Evolutionary conservation across 2,329 filamentous ascomycete genomes (phyloP), one percentile per base, ranked within the genome.

Genomic region (Talaromyces sp.): DNA sequence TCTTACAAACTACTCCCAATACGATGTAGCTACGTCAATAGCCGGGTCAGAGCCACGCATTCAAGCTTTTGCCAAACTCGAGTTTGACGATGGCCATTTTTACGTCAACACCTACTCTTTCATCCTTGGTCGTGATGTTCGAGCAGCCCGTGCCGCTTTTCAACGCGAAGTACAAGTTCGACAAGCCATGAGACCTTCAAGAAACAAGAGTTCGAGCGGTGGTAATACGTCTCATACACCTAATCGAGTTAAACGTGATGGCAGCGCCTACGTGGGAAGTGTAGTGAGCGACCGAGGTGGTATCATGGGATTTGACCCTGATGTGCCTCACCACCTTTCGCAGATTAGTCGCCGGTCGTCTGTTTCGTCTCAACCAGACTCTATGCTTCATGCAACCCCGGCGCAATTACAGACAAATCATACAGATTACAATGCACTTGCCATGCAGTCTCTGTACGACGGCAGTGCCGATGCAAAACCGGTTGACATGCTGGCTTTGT

Each of bases 41-140:
- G 72, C 74, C 19, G 78, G 77, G 17, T 80, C 78, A 1, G 78
- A 80, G 67, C 78, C 78, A 54, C 74, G 76, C 58, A 84, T 87
- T 67, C 82, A 85, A 68, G 87, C 86, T 38, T 89, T 86, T 75
- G 87, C 87, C 47, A 87, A 88, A 72, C 80, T 89, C 56, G 84
- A 85, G 70, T 89, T 89, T 73, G 82, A 85, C 61, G 87, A 89
- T 75, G 86, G 87, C 62, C 85, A 87, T 71, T 89, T 87, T 73
- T 88, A 88, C 72, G 85, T 88, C 77, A 87, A 85, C 68, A 88
- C 86, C 5, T 86, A 86, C 70, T 83, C 85, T 34, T 84, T 89
- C 65, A 83, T 86, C 60, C 78, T 89, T n/a, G 86, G 86, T 49
- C 84, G 87, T 73, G 86, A 89, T 75, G 80, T 86, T 58, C 80